Evolutionary conservation across 306 rosid species (phyloP).

Genomic region (Quercus wislizeni): DNA sequence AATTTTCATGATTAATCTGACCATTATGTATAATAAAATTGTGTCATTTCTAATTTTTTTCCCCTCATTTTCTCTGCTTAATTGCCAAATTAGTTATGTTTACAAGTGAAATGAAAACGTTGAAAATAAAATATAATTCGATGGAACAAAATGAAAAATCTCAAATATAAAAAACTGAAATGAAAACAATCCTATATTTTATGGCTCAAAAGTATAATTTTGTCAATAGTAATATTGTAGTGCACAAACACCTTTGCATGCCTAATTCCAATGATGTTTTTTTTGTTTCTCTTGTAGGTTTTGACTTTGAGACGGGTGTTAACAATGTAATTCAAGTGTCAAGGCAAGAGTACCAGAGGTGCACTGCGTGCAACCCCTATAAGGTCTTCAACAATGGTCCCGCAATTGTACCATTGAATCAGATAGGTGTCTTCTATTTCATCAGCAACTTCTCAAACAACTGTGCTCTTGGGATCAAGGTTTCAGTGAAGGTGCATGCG

Average conservation of each 20-base stretch:
- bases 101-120: too few relatives aligned
- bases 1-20: too few relatives aligned
- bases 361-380: conserved; percentile 36
- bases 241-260: neutral
- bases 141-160: too few relatives aligned
- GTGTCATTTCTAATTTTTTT: too few relatives aligned
- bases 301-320: conserved; percentile 29
- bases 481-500: conserved; percentile 27
- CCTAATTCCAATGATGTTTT: neutral
- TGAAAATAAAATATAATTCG: too few relatives aligned
- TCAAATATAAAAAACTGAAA: too few relatives aligned
- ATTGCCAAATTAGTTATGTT: too few relatives aligned
- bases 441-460: conserved; percentile 37
- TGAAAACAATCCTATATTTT: too few relatives aligned
- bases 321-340: conserved; percentile 42
- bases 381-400: conserved; percentile 27
- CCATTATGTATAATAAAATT: too few relatives aligned
- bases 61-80: too few relatives aligned
- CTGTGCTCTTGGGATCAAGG: conserved; percentile 36
- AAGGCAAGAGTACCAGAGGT: conserved; percentile 37
- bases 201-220: too few relatives aligned
- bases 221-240: neutral
- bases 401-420: conserved; percentile 15
- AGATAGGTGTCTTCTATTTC: conserved; percentile 34
- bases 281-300: conserved; percentile 21